Conservation (phyloP, 2,329 filamentous ascomycete genomes). For the Hypoxylon rubiginosum region DNA sequence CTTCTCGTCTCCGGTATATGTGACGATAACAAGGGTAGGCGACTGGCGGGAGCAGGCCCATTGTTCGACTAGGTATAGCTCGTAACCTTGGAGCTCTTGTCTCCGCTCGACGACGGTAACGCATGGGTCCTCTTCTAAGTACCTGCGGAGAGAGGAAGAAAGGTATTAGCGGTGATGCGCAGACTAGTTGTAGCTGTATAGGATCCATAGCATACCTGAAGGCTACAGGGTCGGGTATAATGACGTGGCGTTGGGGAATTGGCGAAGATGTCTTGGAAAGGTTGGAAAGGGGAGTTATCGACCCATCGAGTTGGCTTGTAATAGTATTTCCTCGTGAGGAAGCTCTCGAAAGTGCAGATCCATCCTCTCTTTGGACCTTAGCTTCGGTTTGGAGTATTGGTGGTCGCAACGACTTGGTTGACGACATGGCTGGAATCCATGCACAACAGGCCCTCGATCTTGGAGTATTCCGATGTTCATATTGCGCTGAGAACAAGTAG, state of each 20-base stretch:
- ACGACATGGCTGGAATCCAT: slow-evolving; percentile 32
- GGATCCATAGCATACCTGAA: slow-evolving; percentile 59
- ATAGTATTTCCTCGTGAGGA: slow-evolving; percentile 49
- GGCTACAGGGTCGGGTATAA: slow-evolving; percentile 71
- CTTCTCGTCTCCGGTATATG: slow-evolving; percentile 88
- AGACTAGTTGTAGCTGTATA: slow-evolving; percentile 4
- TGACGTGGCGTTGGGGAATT: slow-evolving; percentile 57
- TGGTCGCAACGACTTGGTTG: slow-evolving; percentile 53
- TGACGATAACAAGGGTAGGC: slow-evolving; percentile 91
- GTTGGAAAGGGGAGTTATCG: slow-evolving; percentile 38
- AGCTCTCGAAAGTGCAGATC: slow-evolving; percentile 53
- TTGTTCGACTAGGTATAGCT: slow-evolving; percentile 95
- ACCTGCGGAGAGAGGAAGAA: slow-evolving; percentile 59
- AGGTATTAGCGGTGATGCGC: slow-evolving; percentile 2
- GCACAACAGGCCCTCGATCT: slow-evolving; percentile 42
- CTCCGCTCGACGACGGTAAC: slow-evolving; percentile 81
- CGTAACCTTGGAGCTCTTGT: slow-evolving; percentile 82
- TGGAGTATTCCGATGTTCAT: slow-evolving; percentile 44
- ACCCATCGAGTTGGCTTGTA: slow-evolving; percentile 44
- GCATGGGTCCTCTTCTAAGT: slow-evolving; percentile 86
- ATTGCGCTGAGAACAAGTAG: slow-evolving; percentile 23
- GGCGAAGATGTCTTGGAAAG: slow-evolving; percentile 45
- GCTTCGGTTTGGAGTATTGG: slow-evolving; percentile 49
- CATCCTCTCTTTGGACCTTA: slow-evolving; percentile 56
- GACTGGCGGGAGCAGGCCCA: slow-evolving; percentile 95